These are phyloP conservation scores for Aspergillus sp. DNA, from an alignment of 2,329 filamentous ascomycete genomes.

Conservation along the genomic window DNA sequence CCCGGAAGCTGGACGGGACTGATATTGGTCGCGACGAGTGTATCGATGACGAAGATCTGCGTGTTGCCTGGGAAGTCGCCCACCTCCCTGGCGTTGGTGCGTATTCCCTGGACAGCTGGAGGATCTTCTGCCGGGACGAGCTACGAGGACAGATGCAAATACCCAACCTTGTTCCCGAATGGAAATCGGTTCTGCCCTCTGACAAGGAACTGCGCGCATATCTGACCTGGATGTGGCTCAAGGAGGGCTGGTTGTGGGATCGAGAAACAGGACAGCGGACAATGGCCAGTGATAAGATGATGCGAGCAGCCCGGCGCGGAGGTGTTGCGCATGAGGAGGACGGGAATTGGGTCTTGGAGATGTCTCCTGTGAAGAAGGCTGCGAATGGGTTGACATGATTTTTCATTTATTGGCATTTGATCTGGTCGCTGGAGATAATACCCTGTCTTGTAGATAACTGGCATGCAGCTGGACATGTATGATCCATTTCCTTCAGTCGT, in stretches of 20 bases:
- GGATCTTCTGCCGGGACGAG: constrained; percentile 82
- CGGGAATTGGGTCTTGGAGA: constrained; percentile 32
- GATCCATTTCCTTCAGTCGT: too few species aligned
- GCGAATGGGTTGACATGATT: constrained; percentile 15
- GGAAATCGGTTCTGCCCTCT: constrained; percentile 72
- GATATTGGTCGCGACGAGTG: constrained; percentile 42
- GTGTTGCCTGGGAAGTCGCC: constrained; percentile 69
- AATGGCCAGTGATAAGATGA: constrained; percentile 31
- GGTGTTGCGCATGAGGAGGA: constrained; percentile 36
- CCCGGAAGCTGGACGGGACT: constrained; percentile 41
- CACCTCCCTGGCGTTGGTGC: constrained; percentile 68
- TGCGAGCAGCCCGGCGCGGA: constrained; percentile 31
- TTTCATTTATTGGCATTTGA: background rate
- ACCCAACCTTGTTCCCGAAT: constrained; percentile 66
- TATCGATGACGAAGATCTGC: constrained; percentile 42
- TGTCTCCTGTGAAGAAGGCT: constrained; percentile 24
- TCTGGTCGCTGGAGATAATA: constrained; percentile 3
- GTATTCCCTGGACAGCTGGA: constrained; percentile 83
- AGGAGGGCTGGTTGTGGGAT: constrained; percentile 77
- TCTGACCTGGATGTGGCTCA: constrained; percentile 85
- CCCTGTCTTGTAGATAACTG: background rate
- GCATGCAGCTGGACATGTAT: too few species aligned
- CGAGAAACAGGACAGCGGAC: constrained; percentile 53
- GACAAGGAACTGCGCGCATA: constrained; percentile 89
- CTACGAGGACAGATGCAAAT: constrained; percentile 55